A percentile compares a stretch with the other conserved stretches of the same genome.
Conservation (phyloP, 345 rosid species). For the Heritiera littoralis region DNA sequence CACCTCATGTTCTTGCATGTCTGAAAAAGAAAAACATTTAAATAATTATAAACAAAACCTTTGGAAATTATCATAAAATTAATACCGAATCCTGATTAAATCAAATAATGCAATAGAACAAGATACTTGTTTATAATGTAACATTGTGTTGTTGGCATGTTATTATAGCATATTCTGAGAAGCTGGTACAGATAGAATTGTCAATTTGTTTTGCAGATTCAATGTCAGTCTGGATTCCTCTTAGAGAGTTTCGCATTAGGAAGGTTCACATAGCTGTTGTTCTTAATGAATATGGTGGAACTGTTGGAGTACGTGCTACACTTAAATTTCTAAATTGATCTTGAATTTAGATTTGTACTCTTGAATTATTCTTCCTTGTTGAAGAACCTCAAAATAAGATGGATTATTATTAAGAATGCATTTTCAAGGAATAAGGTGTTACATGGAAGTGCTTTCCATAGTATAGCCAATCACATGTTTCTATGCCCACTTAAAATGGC, state of each 20-base stretch:
- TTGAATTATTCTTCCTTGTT: background rate
- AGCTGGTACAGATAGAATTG: constrained; percentile 7
- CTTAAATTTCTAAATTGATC: background rate
- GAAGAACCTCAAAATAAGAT: background rate
- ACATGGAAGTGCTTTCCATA: background rate
- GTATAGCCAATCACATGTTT: background rate
- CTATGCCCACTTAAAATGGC: background rate
- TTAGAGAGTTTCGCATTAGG: constrained; percentile 95
- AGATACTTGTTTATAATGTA: no score
- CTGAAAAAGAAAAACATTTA: no score
- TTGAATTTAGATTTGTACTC: background rate
- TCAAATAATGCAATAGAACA: no score
- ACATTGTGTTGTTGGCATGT: constrained; percentile 1
- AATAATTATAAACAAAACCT: no score
- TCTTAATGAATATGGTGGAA: constrained; percentile 97
- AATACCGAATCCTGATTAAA: no score
- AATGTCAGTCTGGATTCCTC: constrained; percentile 99
- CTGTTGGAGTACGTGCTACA: constrained; percentile 77
- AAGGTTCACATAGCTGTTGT: constrained; percentile 99
- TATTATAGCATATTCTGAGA: background rate
- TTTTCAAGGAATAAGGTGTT: background rate
- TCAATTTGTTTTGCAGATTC: constrained; percentile 67
- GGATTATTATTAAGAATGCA: background rate
- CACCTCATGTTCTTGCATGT: no score
- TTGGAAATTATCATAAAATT: no score